Base-by-base conservation (phyloP, 148 eudicot genomes). In the Drosera capensis region DNA sequence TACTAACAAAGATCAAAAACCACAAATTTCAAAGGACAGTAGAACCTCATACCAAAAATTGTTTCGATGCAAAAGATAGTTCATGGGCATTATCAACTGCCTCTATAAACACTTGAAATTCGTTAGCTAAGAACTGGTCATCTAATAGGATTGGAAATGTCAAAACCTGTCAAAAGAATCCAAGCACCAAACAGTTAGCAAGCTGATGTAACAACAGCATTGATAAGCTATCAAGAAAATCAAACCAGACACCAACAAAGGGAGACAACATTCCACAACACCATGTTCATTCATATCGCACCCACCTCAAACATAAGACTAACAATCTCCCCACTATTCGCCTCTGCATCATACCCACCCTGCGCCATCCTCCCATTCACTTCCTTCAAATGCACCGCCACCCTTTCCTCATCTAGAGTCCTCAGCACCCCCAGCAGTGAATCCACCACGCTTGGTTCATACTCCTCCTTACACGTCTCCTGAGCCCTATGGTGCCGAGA, bases 231-330 rank as follows among this genome's bases (percentile, higher is more conserved):
- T 34, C 38, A 34, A 34, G n/a, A 4, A 2, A 4, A 14, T 41
- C 19, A 41, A 15, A 41, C 20, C 19, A 5, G 20, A 20, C 5
- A 39, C 42, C 5, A 14, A 39, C 15, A 41, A 41, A n/a, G 15
- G 45, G 19, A 20, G 23, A 14, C 5, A 6, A 16, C 2, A 41
- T 5, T 34, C 9, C n/a, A n/a, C n/a, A n/a, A n/a, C n/a, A n/a
- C n/a, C n/a, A n/a, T n/a, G 14, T 34, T 5, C 3, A 11, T 34
- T 34, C 3, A 34, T 9, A 41, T 19, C 19, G 23, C 45, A n/a
- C 56, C 49, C 64, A 88, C 97, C 97, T 88, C 97, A 73, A 84
- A 90, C 87, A 80, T 84, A 64, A 80, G 67, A 64, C 84, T 68
- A 63, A 84, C 75, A 43, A 84, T 75, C 62, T 78, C 79, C 45